Evolutionary conservation across 805 yeast genomes (phyloP).

Genomic region (Spathaspora boniae): DNA sequence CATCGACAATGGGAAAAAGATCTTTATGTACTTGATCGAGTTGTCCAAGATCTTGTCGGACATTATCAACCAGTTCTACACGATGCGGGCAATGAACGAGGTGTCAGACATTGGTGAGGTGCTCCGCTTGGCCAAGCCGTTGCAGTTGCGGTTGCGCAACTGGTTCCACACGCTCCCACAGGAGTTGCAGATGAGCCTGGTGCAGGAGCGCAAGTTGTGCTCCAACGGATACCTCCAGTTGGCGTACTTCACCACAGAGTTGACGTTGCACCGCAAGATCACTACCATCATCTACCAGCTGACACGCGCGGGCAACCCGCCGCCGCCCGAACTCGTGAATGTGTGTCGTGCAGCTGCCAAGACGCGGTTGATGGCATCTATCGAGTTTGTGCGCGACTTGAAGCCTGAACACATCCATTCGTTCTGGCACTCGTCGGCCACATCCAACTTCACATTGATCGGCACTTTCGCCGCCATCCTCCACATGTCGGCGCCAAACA

Average conservation of each 20-base stretch:
- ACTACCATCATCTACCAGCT: constrained; percentile 49
- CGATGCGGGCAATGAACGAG: constrained; percentile 60
- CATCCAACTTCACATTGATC: constrained; percentile 73
- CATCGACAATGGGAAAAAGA: constrained; percentile 63
- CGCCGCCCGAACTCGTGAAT: constrained; percentile 33
- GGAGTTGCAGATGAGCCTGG: constrained; percentile 58
- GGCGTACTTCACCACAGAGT: constrained; percentile 86
- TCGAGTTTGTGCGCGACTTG: constrained; percentile 71
- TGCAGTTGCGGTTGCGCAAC: constrained; percentile 64
- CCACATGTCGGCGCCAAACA: constrained; percentile 59
- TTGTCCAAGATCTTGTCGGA: constrained; percentile 68
- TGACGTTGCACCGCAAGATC: constrained; percentile 78
- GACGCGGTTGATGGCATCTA: constrained; percentile 76
- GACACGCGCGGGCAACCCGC: constrained; percentile 25
- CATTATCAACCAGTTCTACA: constrained; percentile 67
- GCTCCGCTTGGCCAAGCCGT: constrained; percentile 73
- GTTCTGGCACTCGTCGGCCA: constrained; percentile 85
- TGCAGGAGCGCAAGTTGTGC: constrained; percentile 59
- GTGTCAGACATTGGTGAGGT: constrained; percentile 62
- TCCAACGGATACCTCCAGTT: constrained; percentile 77
- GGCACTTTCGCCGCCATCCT: constrained; percentile 86
- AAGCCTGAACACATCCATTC: constrained; percentile 81
- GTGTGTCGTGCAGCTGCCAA: constrained; percentile 86
- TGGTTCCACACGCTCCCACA: constrained; percentile 76
- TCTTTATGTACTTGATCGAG: constrained; percentile 66